Base-by-base conservation (phyloP, 2,329 filamentous ascomycete species). In the Lojkania enalia region DNA sequence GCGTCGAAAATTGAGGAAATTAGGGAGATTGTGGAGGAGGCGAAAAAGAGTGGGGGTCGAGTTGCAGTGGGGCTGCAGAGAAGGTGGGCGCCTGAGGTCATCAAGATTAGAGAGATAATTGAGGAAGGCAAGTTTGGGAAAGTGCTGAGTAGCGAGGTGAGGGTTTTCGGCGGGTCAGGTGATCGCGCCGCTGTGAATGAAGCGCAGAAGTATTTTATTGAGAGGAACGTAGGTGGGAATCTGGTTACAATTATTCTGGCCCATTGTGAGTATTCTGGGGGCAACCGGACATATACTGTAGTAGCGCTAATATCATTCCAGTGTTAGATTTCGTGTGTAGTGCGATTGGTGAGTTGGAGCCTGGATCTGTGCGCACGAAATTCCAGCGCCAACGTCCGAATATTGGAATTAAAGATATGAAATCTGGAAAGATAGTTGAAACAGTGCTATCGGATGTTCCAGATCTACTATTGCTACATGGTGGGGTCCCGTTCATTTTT, bases 21-120 rank as follows among this genome's bases (percentile, higher is more conserved):
- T 1, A 60, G 70, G 19, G 71, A 76, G 48, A 52, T 80, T 25
- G 52, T 68, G 0, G 52, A 57, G 0, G 46, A 75, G 5, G 74
- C 75, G 1, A 60, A 63, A 39, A 44, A 63, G 27, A 71, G 69
- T 13, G 69, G 69, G 1, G 65, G 70, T 3, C 67, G 67, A 35
- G 76, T 74, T 1, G 66, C 75, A 2, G 68, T 80, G 1, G 77
- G 77, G 3, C 44, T 78, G 5, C 78, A 81, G 58, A 68, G 66
- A 4, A 57, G 74, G 5, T 66, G 67, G 14, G 57, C 66, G 19
- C 74, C 74, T 3, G 51, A 70, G 0, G 50, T 73, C 0, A 31
- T 58, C 7, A 77, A 73, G 47, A 14, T 78, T n/a, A 71, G 68
- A 41, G 56, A 73, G 7, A 44, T 77, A 0, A 23, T 79, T 3